Conservation (phyloP, 257 asterid genomes). For the Fraxinus excelsior region DNA sequence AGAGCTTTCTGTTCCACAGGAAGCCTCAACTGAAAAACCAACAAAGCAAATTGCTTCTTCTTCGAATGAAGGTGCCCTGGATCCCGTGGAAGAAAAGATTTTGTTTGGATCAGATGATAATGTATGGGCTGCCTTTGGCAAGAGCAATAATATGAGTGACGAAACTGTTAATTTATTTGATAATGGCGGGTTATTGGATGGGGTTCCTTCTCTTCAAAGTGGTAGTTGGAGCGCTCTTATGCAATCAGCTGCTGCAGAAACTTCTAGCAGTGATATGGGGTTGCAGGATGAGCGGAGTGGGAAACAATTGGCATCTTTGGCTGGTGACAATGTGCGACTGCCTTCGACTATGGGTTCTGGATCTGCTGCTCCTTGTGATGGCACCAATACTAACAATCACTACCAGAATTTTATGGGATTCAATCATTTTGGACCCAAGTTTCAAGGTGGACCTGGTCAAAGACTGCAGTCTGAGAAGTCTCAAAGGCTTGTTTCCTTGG, state of each 20-base stretch:
- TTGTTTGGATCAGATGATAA: conserved; percentile 86
- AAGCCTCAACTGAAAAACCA: conserved; percentile 44
- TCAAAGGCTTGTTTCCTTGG: conserved; percentile 42
- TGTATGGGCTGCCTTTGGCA: conserved; percentile 76
- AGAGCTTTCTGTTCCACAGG: conserved; percentile 42
- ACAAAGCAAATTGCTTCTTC: conserved; percentile 42
- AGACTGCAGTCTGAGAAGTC: conserved; percentile 37
- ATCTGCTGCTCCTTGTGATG: conserved; percentile 31
- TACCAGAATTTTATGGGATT: conserved; percentile 34
- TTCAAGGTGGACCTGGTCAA: conserved; percentile 40
- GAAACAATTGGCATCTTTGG: conserved; percentile 39
- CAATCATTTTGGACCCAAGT: conserved; percentile 45
- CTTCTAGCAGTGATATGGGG: conserved; percentile 58
- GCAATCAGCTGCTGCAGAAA: conserved; percentile 98
- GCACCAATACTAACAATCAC: conserved; percentile 29
- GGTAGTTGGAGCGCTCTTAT: conserved; percentile 99
- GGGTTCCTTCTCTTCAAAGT: conserved; percentile 58
- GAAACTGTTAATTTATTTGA: conserved; percentile 58
- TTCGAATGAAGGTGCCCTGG: conserved; percentile 62
- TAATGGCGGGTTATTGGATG: conserved; percentile 46
- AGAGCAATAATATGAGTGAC: conserved; percentile 47
- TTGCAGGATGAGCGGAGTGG: conserved; percentile 70
- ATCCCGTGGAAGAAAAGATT: conserved; percentile 86
- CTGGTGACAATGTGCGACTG: conserved; percentile 27
- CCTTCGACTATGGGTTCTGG: conserved; percentile 43